Percentiles rank a stretch among this genome's conserved stretches.
Evolutionary conservation across 2,329 filamentous ascomycete genomes (phyloP).

Genomic region (Tolypocladium inflatum): DNA sequence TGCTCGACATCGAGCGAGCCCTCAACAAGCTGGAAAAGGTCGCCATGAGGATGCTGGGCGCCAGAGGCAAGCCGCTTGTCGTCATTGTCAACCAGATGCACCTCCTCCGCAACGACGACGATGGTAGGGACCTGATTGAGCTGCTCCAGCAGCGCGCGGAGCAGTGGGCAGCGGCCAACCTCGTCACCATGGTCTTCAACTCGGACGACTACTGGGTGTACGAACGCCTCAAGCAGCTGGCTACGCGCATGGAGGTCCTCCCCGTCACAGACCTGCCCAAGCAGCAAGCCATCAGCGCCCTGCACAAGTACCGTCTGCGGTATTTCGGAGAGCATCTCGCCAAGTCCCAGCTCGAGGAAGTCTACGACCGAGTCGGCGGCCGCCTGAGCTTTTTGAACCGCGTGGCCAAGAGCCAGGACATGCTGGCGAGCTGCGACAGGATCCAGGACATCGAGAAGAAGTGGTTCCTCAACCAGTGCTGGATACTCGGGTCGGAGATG

Average conservation of each 20-base stretch:
- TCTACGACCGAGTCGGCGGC: constrained; percentile 83
- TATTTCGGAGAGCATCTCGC: constrained; percentile 59
- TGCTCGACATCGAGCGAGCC: constrained; percentile 91
- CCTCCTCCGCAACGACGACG: constrained; percentile 80
- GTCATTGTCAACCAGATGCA: constrained; percentile 93
- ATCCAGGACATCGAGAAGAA: constrained; percentile 61
- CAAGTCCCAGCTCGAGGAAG: constrained; percentile 52
- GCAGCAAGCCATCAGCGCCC: constrained; percentile 62
- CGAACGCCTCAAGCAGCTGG: constrained; percentile 83
- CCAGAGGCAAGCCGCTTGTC: constrained; percentile 62
- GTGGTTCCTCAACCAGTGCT: constrained; percentile 71
- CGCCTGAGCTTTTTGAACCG: constrained; percentile 80
- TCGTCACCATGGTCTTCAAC: constrained; percentile 91
- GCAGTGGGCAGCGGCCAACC: constrained; percentile 86
- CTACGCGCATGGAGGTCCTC: constrained; percentile 90
- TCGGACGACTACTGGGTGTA: constrained; percentile 99
- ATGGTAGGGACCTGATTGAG: constrained; percentile 88
- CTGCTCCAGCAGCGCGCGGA: constrained; percentile 92
- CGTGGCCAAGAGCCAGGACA: constrained; percentile 77
- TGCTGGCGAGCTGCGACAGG: constrained; percentile 68
- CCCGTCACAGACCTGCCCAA: constrained; percentile 78
- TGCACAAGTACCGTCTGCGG: constrained; percentile 69
- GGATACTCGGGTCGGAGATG: constrained; percentile 64
- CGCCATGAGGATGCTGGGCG: constrained; percentile 59
- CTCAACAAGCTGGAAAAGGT: constrained; percentile 98